These are phyloP conservation scores for Meira miltonrushii DNA, from an alignment of 1,284 basidiomycete species.

Conservation along the genomic window DNA sequence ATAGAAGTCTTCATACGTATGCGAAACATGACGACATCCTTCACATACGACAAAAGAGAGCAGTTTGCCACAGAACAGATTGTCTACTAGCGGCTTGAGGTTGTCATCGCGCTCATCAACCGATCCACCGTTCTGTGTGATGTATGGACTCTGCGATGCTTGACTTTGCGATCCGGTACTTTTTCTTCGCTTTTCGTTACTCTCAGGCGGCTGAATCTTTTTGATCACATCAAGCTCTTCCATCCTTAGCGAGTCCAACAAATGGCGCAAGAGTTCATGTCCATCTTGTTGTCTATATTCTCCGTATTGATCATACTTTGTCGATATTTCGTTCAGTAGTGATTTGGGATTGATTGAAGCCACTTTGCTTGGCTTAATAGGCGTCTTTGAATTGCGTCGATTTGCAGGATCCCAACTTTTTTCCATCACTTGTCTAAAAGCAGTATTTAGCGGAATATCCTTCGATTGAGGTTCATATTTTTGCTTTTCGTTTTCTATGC, in stretches of 20 bases:
- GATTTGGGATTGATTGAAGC: conserved; percentile 52
- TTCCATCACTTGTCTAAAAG: conserved; percentile 38
- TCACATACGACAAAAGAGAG: conserved; percentile 88
- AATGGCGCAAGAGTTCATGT: conserved; percentile 81
- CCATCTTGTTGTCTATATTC: conserved; percentile 82
- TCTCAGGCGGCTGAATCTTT: conserved; percentile 59
- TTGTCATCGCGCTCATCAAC: conserved; percentile 48
- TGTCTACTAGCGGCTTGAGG: conserved; percentile 72
- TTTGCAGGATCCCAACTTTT: conserved; percentile 28
- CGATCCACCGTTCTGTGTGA: too few species aligned
- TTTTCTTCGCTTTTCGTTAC: background rate
- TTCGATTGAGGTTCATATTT: conserved; percentile 1
- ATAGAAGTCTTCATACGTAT: conserved; percentile 87
- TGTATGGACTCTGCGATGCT: background rate
- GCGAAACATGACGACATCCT: conserved; percentile 78
- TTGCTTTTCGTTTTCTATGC: background rate
- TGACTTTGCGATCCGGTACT: background rate
- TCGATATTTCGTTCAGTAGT: conserved; percentile 66
- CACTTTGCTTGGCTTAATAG: background rate
- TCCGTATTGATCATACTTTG: conserved; percentile 86
- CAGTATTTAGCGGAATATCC: conserved; percentile 35
- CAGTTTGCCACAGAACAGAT: conserved; percentile 79
- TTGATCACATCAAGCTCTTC: conserved; percentile 85
- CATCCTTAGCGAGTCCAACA: conserved; percentile 89
- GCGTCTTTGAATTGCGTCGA: conserved; percentile 14